These are phyloP conservation scores for Cylindrotheca closterium DNA, from an alignment of 108 stramenopile species.

Conservation along the genomic window DNA sequence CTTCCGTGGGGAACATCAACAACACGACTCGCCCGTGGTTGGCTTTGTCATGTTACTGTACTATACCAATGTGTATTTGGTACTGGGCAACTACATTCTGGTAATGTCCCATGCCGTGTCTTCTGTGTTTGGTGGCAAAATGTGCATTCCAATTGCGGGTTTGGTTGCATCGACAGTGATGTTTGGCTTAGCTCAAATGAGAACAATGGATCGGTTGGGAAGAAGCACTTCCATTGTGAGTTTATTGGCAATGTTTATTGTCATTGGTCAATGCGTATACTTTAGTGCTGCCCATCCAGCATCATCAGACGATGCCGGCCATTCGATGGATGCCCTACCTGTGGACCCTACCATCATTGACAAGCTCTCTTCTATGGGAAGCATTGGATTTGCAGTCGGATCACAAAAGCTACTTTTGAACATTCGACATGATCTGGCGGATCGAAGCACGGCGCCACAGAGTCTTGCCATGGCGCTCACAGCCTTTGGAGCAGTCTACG, in stretches of 20 bases:
- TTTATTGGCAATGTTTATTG: slow-evolving; percentile 50
- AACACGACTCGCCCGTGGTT: slow-evolving; percentile 20
- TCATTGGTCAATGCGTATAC: slow-evolving; percentile 57
- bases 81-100: slow-evolving; percentile 66
- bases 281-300: slow-evolving; percentile 3
- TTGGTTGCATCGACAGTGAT: slow-evolving; percentile 60
- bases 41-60: slow-evolving; percentile 50
- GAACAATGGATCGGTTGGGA: slow-evolving; percentile 70
- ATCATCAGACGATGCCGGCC: neutral
- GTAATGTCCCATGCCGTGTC: slow-evolving; percentile 72
- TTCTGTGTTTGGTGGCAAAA: slow-evolving; percentile 49
- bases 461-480: slow-evolving; percentile 47
- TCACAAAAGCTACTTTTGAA: slow-evolving; percentile 74
- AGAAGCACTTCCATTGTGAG: slow-evolving; percentile 43
- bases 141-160: slow-evolving; percentile 66
- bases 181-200: slow-evolving; percentile 58
- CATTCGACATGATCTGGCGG: slow-evolving; percentile 66
- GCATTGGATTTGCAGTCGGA: slow-evolving; percentile 74
- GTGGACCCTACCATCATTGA: slow-evolving; percentile 18
- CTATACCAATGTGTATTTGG: slow-evolving; percentile 71
- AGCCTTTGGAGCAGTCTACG: slow-evolving; percentile 51
- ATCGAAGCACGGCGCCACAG: slow-evolving; percentile 51
- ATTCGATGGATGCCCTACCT: neutral
- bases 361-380: slow-evolving; percentile 54
- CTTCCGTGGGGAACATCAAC: no score